Percentiles rank a stretch among this genome's conserved stretches.
phyloP scores from a whole-genome alignment of 2,329 filamentous ascomycete species.

The Microdochium nivale region DNA sequence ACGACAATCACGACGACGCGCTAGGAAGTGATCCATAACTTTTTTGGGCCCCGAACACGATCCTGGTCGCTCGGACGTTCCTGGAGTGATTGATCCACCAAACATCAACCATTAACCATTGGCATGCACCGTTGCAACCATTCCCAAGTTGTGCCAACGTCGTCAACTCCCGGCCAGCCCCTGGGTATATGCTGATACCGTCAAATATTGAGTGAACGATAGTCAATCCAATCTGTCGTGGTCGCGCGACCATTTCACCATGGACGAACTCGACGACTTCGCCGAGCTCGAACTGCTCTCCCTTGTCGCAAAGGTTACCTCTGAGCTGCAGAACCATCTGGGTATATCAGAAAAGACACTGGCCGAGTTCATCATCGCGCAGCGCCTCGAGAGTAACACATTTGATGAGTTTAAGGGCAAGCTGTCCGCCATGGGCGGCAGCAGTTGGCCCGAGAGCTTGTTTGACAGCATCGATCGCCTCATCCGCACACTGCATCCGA shows the following conservation, averaged over 20 bases:
- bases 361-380: slow-evolving; percentile 90
- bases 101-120: too few relatives aligned
- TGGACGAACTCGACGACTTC: slow-evolving; percentile 75
- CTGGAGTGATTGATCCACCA: too few relatives aligned
- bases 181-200: too few relatives aligned
- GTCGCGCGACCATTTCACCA: slow-evolving; percentile 25
- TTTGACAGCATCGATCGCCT: slow-evolving; percentile 87
- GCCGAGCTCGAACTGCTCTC: slow-evolving; percentile 86
- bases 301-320: slow-evolving; percentile 88
- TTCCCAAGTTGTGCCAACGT: too few relatives aligned
- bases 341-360: slow-evolving; percentile 90
- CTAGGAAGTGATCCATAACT: too few relatives aligned
- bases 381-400: slow-evolving; percentile 67
- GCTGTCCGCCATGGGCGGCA: slow-evolving; percentile 69
- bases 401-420: slow-evolving; percentile 67
- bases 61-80: too few relatives aligned
- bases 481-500: slow-evolving; percentile 83
- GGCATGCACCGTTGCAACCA: too few relatives aligned
- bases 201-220: too few relatives aligned
- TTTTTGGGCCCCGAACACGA: too few relatives aligned
- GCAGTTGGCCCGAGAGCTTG: slow-evolving; percentile 73
- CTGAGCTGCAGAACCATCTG: slow-evolving; percentile 88
- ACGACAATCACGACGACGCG: too few relatives aligned
- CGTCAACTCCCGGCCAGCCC: too few relatives aligned
- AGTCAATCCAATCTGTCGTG: too few relatives aligned